phyloP scores from a whole-genome alignment of 129 eudicot species.

The Artemisia tridentata region DNA sequence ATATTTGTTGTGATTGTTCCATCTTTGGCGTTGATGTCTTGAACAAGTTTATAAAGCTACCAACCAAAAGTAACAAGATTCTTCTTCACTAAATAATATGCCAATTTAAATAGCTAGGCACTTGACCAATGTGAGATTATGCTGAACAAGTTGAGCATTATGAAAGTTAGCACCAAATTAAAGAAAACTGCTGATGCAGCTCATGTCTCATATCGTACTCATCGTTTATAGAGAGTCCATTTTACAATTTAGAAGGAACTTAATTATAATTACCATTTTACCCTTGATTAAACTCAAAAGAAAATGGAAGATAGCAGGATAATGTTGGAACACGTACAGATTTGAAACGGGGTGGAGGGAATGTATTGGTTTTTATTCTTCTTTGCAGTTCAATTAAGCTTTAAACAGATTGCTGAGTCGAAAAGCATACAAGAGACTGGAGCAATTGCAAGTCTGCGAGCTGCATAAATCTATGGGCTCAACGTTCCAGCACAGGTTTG shows the following conservation, averaged over 20 bases:
- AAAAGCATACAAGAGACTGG: background rate
- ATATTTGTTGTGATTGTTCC: too few relatives aligned
- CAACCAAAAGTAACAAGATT: too few relatives aligned
- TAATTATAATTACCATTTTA: too few relatives aligned
- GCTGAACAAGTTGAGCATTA: too few relatives aligned
- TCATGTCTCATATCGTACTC: background rate
- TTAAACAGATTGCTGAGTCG: background rate
- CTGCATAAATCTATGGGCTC: conserved; percentile 6
- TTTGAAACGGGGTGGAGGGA: background rate
- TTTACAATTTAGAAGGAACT: background rate
- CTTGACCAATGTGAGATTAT: conserved; percentile 2
- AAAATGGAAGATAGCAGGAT: background rate
- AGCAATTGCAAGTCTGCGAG: background rate
- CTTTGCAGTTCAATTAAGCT: background rate
- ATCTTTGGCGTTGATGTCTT: too few relatives aligned
- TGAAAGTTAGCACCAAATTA: background rate
- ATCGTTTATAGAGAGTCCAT: background rate
- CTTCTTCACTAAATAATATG: too few relatives aligned
- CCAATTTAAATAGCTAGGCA: too few relatives aligned
- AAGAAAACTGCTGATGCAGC: background rate
- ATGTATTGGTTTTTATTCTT: background rate
- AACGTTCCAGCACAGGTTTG: background rate
- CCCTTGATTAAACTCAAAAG: too few relatives aligned
- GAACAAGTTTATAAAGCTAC: too few relatives aligned
- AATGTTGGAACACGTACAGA: background rate